Conservation (phyloP, 2,329 filamentous ascomycete genomes). For the Fusarium mundagurra region DNA sequence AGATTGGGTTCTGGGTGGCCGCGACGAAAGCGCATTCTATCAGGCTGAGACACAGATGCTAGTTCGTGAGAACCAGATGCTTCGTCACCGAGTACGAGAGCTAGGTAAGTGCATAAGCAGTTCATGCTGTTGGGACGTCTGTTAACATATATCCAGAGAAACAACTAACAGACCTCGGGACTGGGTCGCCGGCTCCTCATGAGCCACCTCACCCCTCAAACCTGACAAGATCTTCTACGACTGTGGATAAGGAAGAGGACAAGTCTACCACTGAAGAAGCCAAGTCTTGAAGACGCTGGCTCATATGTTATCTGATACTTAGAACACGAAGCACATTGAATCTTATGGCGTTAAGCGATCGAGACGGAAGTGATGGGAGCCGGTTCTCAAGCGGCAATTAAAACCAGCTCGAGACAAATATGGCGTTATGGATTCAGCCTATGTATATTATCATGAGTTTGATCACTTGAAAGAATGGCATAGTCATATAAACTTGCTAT, state of each 20-base stretch:
- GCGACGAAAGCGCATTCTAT: constrained; percentile 82
- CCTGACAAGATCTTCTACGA: constrained; percentile 58
- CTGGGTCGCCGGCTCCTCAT: constrained; percentile 46
- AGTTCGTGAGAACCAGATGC: constrained; percentile 83
- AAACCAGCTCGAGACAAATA: neutral
- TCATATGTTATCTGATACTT: neutral
- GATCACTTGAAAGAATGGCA: neutral
- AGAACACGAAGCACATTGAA: neutral
- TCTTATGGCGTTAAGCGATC: constrained; percentile 26
- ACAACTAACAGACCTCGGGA: constrained; percentile 57
- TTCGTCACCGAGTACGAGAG: constrained; percentile 77
- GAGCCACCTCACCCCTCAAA: constrained; percentile 62
- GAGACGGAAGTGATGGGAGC: neutral
- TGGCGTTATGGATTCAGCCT: constrained; percentile 16
- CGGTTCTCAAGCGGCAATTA: neutral
- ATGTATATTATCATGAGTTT: neutral
- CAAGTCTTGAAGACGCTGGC: constrained; percentile 14
- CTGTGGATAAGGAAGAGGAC: constrained; percentile 51
- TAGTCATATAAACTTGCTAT: neutral
- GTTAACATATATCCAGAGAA: constrained; percentile 56
- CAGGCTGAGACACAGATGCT: constrained; percentile 84
- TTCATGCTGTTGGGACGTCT: too few relatives aligned
- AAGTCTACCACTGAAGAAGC: constrained; percentile 19
- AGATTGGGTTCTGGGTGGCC: constrained; percentile 70
- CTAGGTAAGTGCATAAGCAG: too few relatives aligned